phyloP scores from a whole-genome alignment of 2,329 filamentous ascomycete genomes.

The Sporothrix phasma region DNA sequence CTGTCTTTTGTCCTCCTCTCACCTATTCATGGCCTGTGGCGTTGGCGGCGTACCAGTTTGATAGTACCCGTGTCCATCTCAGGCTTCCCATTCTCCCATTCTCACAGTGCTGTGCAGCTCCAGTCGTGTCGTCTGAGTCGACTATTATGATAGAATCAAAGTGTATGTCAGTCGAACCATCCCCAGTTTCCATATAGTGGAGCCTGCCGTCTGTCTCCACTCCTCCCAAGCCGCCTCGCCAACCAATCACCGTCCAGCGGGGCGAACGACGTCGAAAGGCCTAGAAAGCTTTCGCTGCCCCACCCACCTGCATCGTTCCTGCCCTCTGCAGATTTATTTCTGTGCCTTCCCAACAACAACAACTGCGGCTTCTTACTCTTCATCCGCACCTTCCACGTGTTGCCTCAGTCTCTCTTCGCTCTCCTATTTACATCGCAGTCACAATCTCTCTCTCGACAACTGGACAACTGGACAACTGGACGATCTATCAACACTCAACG shows the following conservation, averaged over 20 bases:
- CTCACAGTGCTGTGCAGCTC: too few species aligned
- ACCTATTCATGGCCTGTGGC: too few species aligned
- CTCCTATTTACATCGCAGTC: too few species aligned
- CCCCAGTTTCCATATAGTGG: background rate
- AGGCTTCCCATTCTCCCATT: too few species aligned
- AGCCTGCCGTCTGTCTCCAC: background rate
- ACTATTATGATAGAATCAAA: too few species aligned
- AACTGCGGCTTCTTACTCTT: background rate
- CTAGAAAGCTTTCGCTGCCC: constrained; percentile 20
- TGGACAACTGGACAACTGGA: too few species aligned
- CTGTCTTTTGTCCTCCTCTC: background rate
- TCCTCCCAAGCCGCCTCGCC: background rate
- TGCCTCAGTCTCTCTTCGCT: background rate
- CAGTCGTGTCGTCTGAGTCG: too few species aligned
- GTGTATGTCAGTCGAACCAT: too few species aligned
- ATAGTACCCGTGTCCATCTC: too few species aligned
- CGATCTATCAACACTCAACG: background rate
- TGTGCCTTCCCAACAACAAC: background rate
- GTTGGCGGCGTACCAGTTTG: background rate
- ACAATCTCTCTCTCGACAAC: too few species aligned
- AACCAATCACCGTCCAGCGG: constrained; percentile 14
- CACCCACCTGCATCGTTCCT: constrained; percentile 8
- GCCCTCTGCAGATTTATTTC: constrained; percentile 6
- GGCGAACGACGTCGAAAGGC: constrained; percentile 20
- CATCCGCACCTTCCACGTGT: background rate